phyloP scores from a whole-genome alignment of 495 filamentous ascomycete species.

The Aspergillus mulundensis region DNA sequence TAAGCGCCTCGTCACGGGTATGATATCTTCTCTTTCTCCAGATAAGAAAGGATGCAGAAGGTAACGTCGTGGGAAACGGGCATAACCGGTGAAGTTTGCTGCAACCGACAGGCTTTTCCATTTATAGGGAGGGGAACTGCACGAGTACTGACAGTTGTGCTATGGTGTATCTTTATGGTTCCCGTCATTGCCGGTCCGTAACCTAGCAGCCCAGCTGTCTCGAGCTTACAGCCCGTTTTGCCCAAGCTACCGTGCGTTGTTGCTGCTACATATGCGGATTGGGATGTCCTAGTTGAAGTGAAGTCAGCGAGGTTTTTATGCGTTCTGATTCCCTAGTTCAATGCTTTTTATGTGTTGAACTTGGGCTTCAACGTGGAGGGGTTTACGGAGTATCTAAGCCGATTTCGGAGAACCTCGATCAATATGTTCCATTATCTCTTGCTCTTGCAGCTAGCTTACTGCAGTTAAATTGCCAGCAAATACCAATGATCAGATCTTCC shows the following conservation, averaged over 20 bases:
- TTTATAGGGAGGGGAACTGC: neutral
- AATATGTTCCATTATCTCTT: neutral
- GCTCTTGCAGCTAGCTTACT: neutral
- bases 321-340: neutral
- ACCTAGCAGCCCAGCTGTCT: neutral
- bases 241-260: no score
- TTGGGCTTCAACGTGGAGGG: no score
- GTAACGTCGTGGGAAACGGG: neutral
- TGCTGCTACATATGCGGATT: neutral
- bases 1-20: neutral
- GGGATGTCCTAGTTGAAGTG: neutral
- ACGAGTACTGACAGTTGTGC: neutral
- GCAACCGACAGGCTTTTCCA: neutral
- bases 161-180: neutral
- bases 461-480: constrained; percentile 6
- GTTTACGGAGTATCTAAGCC: no score
- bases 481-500: constrained; percentile 11
- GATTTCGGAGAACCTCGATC: neutral
- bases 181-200: neutral
- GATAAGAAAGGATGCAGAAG: neutral
- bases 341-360: neutral
- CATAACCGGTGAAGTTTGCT: neutral
- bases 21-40: neutral
- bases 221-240: neutral
- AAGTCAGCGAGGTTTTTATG: neutral